Conservation (phyloP, 164 flowering plant species). For the Aristolochia fimbriata region DNA sequence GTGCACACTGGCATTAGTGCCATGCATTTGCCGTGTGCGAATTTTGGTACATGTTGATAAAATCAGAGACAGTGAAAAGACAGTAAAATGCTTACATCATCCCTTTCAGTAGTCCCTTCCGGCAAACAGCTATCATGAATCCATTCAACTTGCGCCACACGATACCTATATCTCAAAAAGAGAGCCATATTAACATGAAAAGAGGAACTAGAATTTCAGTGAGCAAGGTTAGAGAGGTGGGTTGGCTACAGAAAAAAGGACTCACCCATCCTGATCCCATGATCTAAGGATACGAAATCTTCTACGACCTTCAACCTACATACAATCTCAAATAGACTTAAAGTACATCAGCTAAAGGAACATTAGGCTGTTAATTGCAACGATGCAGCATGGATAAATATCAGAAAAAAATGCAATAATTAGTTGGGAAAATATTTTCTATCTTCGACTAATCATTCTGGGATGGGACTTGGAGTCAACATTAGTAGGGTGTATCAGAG, state of each 20-base stretch:
- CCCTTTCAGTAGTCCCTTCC: conserved; percentile 43
- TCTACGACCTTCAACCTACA: conserved; percentile 89
- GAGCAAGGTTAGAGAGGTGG: too few relatives aligned
- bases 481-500: too few relatives aligned
- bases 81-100: conserved; percentile 38
- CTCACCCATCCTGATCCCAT: conserved; percentile 98
- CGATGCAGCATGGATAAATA: too few relatives aligned
- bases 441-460: too few relatives aligned
- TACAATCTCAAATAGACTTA: not conserved
- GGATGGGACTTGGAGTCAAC: too few relatives aligned
- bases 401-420: too few relatives aligned
- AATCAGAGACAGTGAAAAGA: too few relatives aligned
- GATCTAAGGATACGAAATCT: conserved; percentile 70
- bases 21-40: too few relatives aligned
- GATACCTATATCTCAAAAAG: conserved; percentile 45
- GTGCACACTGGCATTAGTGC: too few relatives aligned
- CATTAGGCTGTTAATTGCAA: too few relatives aligned
- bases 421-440: too few relatives aligned
- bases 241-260: not conserved
- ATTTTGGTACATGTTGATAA: too few relatives aligned
- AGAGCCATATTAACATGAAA: not conserved
- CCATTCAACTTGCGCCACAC: conserved; percentile 91
- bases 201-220: not conserved
- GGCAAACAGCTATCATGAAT: conserved; percentile 49
- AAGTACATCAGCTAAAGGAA: not conserved